A percentile compares a stretch with the other conserved stretches of the same genome.
Evolutionary conservation across 2,329 filamentous ascomycete genomes (phyloP).

Genomic region (Sporothrix globosa): DNA sequence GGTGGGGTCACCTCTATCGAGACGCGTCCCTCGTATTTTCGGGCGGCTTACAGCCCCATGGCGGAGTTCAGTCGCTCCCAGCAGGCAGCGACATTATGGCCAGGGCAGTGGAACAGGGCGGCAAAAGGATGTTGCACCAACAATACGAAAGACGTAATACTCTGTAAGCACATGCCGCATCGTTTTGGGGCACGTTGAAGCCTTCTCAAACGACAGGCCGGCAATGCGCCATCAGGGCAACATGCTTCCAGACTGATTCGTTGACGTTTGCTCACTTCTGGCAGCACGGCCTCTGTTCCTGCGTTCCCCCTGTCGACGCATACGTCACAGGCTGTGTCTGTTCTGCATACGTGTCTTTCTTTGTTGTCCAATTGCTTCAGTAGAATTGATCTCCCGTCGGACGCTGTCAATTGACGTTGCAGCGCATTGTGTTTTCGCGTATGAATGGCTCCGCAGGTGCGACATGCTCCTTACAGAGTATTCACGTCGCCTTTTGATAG

Average conservation of each 20-base stretch:
- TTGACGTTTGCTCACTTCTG: not conserved
- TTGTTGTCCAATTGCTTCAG: not conserved
- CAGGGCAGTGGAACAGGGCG: not conserved
- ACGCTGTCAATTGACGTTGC: not conserved
- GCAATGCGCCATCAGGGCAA: not conserved
- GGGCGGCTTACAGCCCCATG: not conserved
- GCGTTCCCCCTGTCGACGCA: not conserved
- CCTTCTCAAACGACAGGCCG: constrained; percentile 2
- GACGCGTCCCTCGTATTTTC: not conserved
- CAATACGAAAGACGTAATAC: not conserved
- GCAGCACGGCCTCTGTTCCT: not conserved
- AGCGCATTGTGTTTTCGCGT: not conserved
- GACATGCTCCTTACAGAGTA: no score
- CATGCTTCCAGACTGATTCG: not conserved
- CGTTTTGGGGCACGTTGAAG: not conserved
- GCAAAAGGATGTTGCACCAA: constrained; percentile 15
- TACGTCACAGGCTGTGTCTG: constrained; percentile 7
- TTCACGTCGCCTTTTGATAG: not conserved
- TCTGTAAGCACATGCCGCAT: no score
- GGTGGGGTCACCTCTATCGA: not conserved
- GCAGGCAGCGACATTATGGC: constrained; percentile 10
- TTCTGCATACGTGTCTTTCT: not conserved
- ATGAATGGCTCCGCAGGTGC: no score
- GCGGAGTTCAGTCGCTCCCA: not conserved
- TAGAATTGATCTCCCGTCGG: no score